These are phyloP conservation scores for Populus nigra DNA, from an alignment of 345 rosid genomes.

Conservation along the genomic window DNA sequence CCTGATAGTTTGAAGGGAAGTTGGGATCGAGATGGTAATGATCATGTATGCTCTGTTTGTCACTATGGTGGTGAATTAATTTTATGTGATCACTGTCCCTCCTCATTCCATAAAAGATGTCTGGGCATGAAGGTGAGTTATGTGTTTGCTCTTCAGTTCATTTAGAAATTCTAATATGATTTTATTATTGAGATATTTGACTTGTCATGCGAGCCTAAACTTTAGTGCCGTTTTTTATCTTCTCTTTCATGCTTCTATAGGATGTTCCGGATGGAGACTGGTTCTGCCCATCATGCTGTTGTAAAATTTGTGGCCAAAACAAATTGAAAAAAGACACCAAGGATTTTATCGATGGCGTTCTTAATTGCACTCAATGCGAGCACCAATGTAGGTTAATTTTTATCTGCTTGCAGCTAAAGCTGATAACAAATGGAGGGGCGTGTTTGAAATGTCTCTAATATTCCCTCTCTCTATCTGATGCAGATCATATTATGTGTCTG, in stretches of 20 bases:
- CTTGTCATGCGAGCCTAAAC: not conserved
- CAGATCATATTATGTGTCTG: conserved; percentile 59
- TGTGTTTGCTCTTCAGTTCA: not conserved
- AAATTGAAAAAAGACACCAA: conserved; percentile 28
- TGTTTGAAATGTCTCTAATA: conserved; percentile 22
- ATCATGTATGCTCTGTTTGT: conserved; percentile 65
- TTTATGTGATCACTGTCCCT: conserved; percentile 78
- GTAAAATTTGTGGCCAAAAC: conserved; percentile 49
- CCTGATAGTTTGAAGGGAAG: conserved; percentile 28
- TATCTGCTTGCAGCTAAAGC: conserved; percentile 4
- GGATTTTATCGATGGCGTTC: conserved; percentile 18
- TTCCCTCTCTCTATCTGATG: conserved; percentile 21
- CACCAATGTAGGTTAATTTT: conserved; percentile 51
- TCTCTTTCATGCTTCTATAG: conserved; percentile 21
- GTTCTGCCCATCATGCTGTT: conserved; percentile 86
- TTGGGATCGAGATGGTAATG: conserved; percentile 45
- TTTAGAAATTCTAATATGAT: not conserved
- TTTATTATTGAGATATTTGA: not conserved
- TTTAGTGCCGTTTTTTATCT: not conserved
- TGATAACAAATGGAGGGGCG: not conserved
- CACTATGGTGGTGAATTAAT: conserved; percentile 75
- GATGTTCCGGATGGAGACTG: conserved; percentile 78
- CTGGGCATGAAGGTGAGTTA: conserved; percentile 48
- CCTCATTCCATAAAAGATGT: conserved; percentile 75
- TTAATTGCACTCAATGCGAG: conserved; percentile 64